These are phyloP conservation scores for Apiotrichum montevideense DNA, from an alignment of 1,284 basidiomycete genomes.

Conservation along the genomic window DNA sequence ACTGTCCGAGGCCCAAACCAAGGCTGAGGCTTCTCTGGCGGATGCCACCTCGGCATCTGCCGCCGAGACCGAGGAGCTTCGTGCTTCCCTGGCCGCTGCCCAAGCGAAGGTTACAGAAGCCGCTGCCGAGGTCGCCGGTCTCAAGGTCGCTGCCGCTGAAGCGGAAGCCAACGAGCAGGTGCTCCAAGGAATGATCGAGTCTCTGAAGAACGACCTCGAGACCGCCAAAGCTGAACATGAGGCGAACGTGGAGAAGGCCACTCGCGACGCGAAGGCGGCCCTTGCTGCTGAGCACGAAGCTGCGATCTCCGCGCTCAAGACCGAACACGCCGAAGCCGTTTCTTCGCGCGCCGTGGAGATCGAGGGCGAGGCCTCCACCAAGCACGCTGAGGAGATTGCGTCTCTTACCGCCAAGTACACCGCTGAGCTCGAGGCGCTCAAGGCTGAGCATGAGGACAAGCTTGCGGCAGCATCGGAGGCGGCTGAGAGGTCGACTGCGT, in stretches of 20 bases:
- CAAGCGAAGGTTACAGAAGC: not conserved
- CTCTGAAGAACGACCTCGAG: conserved; percentile 12
- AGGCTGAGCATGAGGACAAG: conserved; percentile 14
- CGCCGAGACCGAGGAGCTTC: conserved; percentile 4
- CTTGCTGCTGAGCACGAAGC: conserved; percentile 3
- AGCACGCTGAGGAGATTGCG: not conserved
- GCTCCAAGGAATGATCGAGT: conserved; percentile 15
- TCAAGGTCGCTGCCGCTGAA: conserved; percentile 1
- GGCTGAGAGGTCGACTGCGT: not conserved
- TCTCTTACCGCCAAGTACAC: not conserved
- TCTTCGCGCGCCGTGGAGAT: conserved; percentile 4
- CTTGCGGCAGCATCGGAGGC: not conserved
- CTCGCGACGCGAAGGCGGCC: not conserved
- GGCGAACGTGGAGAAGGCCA: not conserved
- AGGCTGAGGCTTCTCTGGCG: conserved; percentile 8
- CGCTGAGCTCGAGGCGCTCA: not conserved
- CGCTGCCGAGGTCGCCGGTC: not conserved
- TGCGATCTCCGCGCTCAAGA: not conserved
- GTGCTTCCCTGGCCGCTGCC: not conserved
- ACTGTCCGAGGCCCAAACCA: conserved; percentile 16
- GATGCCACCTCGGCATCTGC: not conserved
- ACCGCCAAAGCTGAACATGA: conserved; percentile 5
- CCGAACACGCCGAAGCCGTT: not conserved
- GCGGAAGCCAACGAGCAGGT: conserved; percentile 15
- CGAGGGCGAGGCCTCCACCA: not conserved